These are phyloP conservation scores for Raphanus raphanistrum DNA, from an alignment of 345 rosid species.

Conservation along the genomic window DNA sequence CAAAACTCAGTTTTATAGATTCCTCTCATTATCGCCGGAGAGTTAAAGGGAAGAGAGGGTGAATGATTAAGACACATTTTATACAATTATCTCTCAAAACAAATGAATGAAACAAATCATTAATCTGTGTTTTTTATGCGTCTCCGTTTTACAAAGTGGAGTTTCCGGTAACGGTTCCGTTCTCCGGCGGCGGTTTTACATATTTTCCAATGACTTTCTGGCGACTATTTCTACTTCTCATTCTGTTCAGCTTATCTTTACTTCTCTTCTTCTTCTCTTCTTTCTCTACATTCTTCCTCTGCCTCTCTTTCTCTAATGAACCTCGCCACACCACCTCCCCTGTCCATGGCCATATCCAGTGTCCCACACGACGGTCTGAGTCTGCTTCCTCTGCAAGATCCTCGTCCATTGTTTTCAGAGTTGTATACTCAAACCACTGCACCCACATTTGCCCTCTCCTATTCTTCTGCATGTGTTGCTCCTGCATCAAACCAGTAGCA, in stretches of 20 bases:
- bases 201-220: conserved; percentile 80
- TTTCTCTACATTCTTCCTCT: conserved; percentile 57
- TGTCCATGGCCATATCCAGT: conserved; percentile 94
- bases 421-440: conserved; percentile 83
- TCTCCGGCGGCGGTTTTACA: conserved; percentile 73
- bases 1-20: too few species aligned
- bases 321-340: conserved; percentile 95
- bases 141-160: conserved; percentile 28
- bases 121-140: background rate
- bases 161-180: conserved; percentile 24
- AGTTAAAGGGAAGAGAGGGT: too few species aligned
- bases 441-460: conserved; percentile 86
- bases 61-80: background rate
- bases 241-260: conserved; percentile 64
- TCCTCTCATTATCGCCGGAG: too few species aligned
- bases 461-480: conserved; percentile 63
- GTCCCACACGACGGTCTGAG: conserved; percentile 59
- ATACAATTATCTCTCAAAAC: background rate
- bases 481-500: conserved; percentile 71
- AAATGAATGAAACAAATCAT: background rate
- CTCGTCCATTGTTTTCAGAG: conserved; percentile 89
- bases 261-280: conserved; percentile 74
- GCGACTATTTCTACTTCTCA: conserved; percentile 50
- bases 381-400: conserved; percentile 92
- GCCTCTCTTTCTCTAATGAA: conserved; percentile 69